These are phyloP conservation scores for Ustilaginoidea virens DNA, from an alignment of 2,329 filamentous ascomycete species.

Conservation along the genomic window DNA sequence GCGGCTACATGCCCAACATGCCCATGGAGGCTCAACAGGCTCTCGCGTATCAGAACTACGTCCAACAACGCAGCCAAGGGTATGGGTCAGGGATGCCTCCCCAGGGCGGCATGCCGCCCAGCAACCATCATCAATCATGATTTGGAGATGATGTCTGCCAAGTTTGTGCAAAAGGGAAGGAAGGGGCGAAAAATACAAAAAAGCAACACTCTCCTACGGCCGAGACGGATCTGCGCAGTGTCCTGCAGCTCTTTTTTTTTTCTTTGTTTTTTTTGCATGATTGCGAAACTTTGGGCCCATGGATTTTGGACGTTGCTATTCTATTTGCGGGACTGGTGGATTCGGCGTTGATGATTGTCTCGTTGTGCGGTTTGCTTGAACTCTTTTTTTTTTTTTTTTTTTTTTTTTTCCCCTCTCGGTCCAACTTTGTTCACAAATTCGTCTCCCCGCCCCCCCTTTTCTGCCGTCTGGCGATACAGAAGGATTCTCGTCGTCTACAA, in stretches of 20 bases:
- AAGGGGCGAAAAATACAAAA: too few species aligned
- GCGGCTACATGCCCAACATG: constrained; percentile 47
- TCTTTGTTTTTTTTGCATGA: constrained; percentile 5
- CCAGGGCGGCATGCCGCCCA: constrained; percentile 64
- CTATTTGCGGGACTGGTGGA: constrained; percentile 25
- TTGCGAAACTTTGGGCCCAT: constrained; percentile 12
- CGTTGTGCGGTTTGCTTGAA: constrained; percentile 14
- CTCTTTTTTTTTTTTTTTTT: constrained; percentile 3
- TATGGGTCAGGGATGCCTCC: constrained; percentile 68
- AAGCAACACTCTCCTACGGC: too few species aligned
- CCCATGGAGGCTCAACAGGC: constrained; percentile 64
- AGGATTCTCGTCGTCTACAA: too few species aligned
- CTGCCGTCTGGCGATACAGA: too few species aligned
- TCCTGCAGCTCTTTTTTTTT: too few species aligned
- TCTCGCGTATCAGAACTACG: constrained; percentile 70
- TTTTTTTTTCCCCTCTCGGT: neutral
- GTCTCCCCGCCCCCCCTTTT: too few species aligned
- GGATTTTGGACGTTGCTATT: constrained; percentile 16
- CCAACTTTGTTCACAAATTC: too few species aligned
- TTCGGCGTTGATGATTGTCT: constrained; percentile 27
- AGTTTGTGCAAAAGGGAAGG: too few species aligned
- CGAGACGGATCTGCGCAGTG: too few species aligned
- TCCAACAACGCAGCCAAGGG: constrained; percentile 53
- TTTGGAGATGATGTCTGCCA: too few species aligned
- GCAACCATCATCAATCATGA: constrained; percentile 67